A percentile compares a stretch with the other conserved stretches of the same genome.
Evolutionary conservation across 2,329 filamentous ascomycete genomes (phyloP).

Genomic region (Plectosphaerella cucumerina): DNA sequence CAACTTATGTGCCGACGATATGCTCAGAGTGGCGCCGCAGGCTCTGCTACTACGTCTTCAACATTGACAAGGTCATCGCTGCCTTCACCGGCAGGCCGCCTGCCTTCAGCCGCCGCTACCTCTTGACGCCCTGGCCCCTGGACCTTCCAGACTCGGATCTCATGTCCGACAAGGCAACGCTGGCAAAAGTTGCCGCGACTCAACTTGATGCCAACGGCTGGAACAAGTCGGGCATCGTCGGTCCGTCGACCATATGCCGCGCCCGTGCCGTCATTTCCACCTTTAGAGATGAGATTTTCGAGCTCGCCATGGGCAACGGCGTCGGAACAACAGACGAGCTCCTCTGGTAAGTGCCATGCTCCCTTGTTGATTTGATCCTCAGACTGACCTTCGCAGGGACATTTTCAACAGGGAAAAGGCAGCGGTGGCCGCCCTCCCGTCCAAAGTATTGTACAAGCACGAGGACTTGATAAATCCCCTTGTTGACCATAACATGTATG

Average conservation of each 20-base stretch:
- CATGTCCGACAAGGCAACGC: slow-evolving; percentile 35
- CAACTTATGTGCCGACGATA: slow-evolving; percentile 25
- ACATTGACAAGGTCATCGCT: slow-evolving; percentile 44
- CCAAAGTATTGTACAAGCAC: slow-evolving; percentile 31
- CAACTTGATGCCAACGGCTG: slow-evolving; percentile 46
- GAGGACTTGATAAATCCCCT: slow-evolving; percentile 29
- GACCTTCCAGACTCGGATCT: slow-evolving; percentile 48
- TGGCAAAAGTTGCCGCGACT: slow-evolving; percentile 28
- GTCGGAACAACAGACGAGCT: no score
- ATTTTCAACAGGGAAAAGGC: slow-evolving; percentile 28
- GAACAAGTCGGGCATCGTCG: slow-evolving; percentile 40
- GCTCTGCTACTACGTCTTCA: slow-evolving; percentile 31
- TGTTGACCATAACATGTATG: slow-evolving; percentile 25
- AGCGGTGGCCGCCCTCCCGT: slow-evolving; percentile 29
- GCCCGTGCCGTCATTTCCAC: slow-evolving; percentile 42
- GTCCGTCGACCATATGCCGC: slow-evolving; percentile 39
- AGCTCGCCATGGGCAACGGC: slow-evolving; percentile 46
- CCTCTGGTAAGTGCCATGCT: not conserved
- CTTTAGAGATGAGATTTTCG: slow-evolving; percentile 55
- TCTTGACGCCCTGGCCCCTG: slow-evolving; percentile 46
- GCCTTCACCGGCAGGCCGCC: slow-evolving; percentile 53
- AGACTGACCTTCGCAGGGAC: slow-evolving; percentile 19
- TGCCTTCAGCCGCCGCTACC: slow-evolving; percentile 46
- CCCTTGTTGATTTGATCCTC: no score
- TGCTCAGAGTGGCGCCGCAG: slow-evolving; percentile 29